A percentile compares a stretch with the other conserved stretches of the same genome.
These are phyloP conservation scores for Begonia loranthoides DNA, from an alignment of 306 rosid species.

Conservation along the genomic window DNA sequence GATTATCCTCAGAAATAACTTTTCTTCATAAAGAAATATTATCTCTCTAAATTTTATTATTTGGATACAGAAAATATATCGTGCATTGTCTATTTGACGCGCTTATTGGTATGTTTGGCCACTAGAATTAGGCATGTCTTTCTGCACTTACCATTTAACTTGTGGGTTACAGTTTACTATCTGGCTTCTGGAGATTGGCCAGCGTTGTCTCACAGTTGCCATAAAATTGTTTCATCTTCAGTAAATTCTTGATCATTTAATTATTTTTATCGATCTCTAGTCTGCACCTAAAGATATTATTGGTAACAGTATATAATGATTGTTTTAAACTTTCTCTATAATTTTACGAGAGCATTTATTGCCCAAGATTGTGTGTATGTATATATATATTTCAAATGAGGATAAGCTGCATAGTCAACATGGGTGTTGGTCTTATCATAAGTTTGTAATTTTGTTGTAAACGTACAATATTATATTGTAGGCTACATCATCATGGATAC, in stretches of 20 bases:
- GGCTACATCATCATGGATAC: conserved; percentile 41
- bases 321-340: not conserved
- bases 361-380: not conserved
- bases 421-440: not conserved
- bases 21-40: too few relatives aligned
- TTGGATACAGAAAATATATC: too few relatives aligned
- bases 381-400: not conserved
- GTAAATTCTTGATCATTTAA: not conserved
- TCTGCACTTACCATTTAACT: not conserved
- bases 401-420: not conserved
- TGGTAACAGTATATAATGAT: not conserved
- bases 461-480: not conserved
- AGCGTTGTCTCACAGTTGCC: too few relatives aligned
- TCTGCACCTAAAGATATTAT: not conserved
- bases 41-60: too few relatives aligned
- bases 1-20: too few relatives aligned
- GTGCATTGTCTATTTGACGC: too few relatives aligned
- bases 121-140: not conserved
- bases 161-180: not conserved
- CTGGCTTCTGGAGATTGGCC: not conserved
- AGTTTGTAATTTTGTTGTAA: not conserved
- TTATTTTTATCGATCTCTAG: not conserved
- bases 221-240: too few relatives aligned
- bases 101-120: not conserved
- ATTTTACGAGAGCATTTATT: not conserved